These are phyloP conservation scores for Penicillium decumbens DNA, from an alignment of 2,329 filamentous ascomycete genomes.

Conservation along the genomic window DNA sequence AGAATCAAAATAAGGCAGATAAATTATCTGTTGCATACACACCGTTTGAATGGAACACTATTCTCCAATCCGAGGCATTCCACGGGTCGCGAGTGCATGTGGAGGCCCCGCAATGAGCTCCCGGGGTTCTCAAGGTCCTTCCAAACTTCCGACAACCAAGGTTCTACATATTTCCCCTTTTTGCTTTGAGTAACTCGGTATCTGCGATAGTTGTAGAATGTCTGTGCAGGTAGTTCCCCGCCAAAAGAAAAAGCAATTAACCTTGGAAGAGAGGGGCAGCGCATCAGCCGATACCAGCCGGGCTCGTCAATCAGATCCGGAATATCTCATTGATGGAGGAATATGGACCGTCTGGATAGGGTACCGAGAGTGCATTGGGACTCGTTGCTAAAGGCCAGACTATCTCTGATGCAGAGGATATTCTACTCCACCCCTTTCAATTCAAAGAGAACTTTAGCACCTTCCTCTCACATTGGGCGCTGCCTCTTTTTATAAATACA, in stretches of 20 bases:
- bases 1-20: not conserved
- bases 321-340: conserved; percentile 19
- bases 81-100: conserved; percentile 4
- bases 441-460: not conserved
- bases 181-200: conserved; percentile 3
- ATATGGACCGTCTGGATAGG: not conserved
- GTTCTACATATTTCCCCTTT: not conserved
- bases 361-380: conserved; percentile 16
- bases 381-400: not conserved
- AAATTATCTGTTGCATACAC: not conserved
- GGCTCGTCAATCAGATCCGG: conserved; percentile 11
- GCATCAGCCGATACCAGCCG: conserved; percentile 14
- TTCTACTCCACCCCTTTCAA: not conserved
- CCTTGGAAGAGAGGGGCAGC: conserved; percentile 11
- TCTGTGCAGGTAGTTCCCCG: not conserved
- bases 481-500: not conserved
- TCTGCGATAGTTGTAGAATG: conserved; percentile 6
- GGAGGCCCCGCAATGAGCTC: conserved; percentile 12
- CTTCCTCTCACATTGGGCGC: conserved; percentile 1
- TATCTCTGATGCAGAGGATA: not conserved
- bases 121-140: conserved; percentile 1
- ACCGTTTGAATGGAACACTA: not conserved
- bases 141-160: not conserved
- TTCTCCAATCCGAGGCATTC: not conserved
- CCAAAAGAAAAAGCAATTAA: not conserved